phyloP scores from a whole-genome alignment of 768 basidiomycete species.

The Asterophora lycoperdoides region DNA sequence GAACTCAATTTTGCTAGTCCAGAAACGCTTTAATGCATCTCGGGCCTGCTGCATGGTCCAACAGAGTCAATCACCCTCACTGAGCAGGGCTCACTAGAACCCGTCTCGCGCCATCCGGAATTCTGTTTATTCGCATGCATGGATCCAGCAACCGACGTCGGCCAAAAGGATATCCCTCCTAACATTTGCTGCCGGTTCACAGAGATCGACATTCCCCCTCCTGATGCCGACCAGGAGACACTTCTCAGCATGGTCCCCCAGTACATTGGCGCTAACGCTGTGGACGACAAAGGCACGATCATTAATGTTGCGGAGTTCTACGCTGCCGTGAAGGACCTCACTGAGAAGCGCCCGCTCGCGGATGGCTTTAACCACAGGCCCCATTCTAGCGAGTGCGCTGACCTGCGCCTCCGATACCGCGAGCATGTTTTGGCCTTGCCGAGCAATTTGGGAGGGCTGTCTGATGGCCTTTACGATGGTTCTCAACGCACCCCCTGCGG shows the following conservation, averaged over 20 bases:
- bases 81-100: slow-evolving; percentile 88
- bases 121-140: slow-evolving; percentile 98
- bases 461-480: slow-evolving; percentile 98
- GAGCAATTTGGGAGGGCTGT: slow-evolving; percentile 94
- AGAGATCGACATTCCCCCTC: slow-evolving; percentile 92
- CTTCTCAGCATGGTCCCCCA: slow-evolving; percentile 81
- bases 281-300: slow-evolving; percentile 82
- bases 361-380: slow-evolving; percentile 92
- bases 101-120: slow-evolving; percentile 86
- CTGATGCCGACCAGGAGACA: slow-evolving; percentile 89
- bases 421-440: slow-evolving; percentile 68
- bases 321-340: slow-evolving; percentile 68
- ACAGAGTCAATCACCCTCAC: slow-evolving; percentile 88
- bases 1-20: slow-evolving; percentile 94
- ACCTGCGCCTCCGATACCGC: slow-evolving; percentile 86
- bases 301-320: slow-evolving; percentile 94
- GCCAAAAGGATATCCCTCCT: slow-evolving; percentile 94
- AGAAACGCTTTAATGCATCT: slow-evolving; percentile 91
- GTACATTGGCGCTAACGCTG: slow-evolving; percentile 80
- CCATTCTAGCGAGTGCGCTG: slow-evolving; percentile 87
- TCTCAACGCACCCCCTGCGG: slow-evolving; percentile 68
- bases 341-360: slow-evolving; percentile 72
- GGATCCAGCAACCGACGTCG: slow-evolving; percentile 99
- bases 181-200: slow-evolving; percentile 90
- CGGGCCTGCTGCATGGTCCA: slow-evolving; percentile 81